These are phyloP conservation scores for Globisporangium okanoganense DNA, from an alignment of 352 stramenopile species.

Conservation along the genomic window DNA sequence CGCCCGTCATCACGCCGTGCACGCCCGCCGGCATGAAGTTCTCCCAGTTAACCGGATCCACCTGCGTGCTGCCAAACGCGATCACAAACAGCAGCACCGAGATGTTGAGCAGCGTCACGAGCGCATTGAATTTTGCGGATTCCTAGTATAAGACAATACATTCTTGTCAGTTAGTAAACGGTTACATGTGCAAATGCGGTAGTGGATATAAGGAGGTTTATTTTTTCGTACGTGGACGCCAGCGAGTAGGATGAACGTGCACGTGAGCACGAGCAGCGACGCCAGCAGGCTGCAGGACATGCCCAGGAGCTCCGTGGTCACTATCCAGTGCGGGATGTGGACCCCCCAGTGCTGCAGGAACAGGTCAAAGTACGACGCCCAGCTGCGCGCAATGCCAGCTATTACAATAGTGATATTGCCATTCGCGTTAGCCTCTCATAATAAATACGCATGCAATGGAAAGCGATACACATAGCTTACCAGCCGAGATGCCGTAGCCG, in stretches of 20 bases:
- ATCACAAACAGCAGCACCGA: slow-evolving; percentile 90
- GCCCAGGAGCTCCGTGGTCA: slow-evolving; percentile 46
- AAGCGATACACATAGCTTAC: slow-evolving; percentile 17
- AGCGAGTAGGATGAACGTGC: slow-evolving; percentile 83
- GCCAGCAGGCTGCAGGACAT: slow-evolving; percentile 79
- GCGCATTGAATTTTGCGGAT: slow-evolving; percentile 90
- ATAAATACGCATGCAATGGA: background rate
- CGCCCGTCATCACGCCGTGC: slow-evolving; percentile 85
- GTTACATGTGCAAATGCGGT: background rate
- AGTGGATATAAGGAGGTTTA: background rate
- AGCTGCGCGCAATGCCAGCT: slow-evolving; percentile 89
- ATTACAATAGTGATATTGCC: background rate
- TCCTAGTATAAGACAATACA: slow-evolving; percentile 41
- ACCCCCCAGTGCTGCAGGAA: slow-evolving; percentile 77
- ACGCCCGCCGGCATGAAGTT: slow-evolving; percentile 85
- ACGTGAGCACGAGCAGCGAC: slow-evolving; percentile 71
- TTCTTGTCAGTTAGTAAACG: slow-evolving; percentile 4
- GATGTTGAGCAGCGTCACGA: slow-evolving; percentile 89
- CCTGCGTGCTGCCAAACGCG: slow-evolving; percentile 65
- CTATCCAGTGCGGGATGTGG: slow-evolving; percentile 58
- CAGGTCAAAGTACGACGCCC: slow-evolving; percentile 82
- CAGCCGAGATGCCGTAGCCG: slow-evolving; percentile 90
- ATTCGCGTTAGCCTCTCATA: background rate
- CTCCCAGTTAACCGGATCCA: slow-evolving; percentile 73
- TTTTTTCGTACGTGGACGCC: slow-evolving; percentile 67